Conservation (phyloP, 108 stramenopile genomes). For the Nitzschia palea region DNA sequence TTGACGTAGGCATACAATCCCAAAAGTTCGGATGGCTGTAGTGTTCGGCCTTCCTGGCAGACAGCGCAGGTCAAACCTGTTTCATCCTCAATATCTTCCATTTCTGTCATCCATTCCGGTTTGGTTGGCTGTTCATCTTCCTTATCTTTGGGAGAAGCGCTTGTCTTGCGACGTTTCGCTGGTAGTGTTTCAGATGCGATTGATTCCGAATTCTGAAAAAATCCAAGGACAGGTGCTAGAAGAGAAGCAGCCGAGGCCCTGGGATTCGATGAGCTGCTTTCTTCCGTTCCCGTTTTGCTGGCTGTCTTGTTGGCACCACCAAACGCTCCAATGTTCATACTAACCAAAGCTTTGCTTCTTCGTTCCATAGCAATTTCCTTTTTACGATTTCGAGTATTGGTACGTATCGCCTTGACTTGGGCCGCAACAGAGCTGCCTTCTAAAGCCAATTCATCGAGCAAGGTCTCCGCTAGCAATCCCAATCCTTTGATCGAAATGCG, state of each 20-base stretch:
- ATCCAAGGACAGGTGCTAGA: slow-evolving; percentile 49
- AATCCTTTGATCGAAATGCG: slow-evolving; percentile 53
- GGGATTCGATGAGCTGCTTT: slow-evolving; percentile 21
- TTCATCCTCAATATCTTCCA: slow-evolving; percentile 87
- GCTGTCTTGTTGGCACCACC: neutral
- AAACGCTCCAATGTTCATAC: slow-evolving; percentile 54
- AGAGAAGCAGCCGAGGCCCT: slow-evolving; percentile 48
- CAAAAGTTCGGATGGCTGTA: slow-evolving; percentile 77
- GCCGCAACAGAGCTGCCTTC: slow-evolving; percentile 13
- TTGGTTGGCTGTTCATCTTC: slow-evolving; percentile 18
- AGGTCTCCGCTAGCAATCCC: slow-evolving; percentile 79
- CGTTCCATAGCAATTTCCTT: slow-evolving; percentile 78
- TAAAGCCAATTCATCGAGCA: slow-evolving; percentile 66
- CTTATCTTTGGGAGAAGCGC: neutral
- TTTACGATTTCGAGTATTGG: slow-evolving; percentile 73
- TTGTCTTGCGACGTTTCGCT: slow-evolving; percentile 11
- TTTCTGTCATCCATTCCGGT: slow-evolving; percentile 83
- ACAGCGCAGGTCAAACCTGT: slow-evolving; percentile 73
- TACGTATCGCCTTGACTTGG: slow-evolving; percentile 44
- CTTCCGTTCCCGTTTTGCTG: slow-evolving; percentile 10
- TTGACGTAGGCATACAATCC: slow-evolving; percentile 85
- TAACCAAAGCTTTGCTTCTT: slow-evolving; percentile 60
- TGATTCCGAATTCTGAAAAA: slow-evolving; percentile 30
- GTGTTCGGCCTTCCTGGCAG: slow-evolving; percentile 80
- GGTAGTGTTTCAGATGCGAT: slow-evolving; percentile 6